Conservation (phyloP, 2,329 filamentous ascomycete species). For the Fusarium falciforme region DNA sequence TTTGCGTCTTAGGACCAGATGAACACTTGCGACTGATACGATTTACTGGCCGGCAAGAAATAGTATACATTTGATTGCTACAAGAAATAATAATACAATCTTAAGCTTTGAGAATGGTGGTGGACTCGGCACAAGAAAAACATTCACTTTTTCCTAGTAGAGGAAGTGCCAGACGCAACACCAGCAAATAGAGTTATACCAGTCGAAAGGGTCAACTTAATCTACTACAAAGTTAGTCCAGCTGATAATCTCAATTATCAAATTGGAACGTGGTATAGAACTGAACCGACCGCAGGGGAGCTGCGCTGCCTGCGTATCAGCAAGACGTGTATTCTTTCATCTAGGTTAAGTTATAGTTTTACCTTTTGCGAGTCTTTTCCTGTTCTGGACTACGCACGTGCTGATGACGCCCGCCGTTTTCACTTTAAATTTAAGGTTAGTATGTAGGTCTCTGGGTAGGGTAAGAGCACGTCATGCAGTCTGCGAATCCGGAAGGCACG, state of each 20-base stretch:
- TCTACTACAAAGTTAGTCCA: background rate
- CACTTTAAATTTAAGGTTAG: background rate
- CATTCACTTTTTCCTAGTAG: background rate
- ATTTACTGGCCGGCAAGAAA: background rate
- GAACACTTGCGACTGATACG: background rate
- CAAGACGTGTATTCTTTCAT: background rate
- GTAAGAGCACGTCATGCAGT: background rate
- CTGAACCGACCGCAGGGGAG: background rate
- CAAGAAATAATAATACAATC: fast-evolving
- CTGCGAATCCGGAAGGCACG: background rate
- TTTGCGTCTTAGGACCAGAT: background rate
- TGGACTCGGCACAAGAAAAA: background rate
- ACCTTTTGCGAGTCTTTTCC: background rate
- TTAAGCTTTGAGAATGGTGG: background rate
- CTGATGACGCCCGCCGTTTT: background rate
- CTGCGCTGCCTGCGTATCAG: background rate
- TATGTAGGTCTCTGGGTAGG: background rate
- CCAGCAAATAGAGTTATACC: background rate
- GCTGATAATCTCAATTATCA: background rate
- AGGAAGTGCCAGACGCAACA: background rate
- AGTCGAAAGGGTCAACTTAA: background rate
- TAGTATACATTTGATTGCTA: background rate
- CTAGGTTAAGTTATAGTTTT: background rate
- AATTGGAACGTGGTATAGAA: background rate
- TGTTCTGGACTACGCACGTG: background rate